Conservation (phyloP, 2,329 filamentous ascomycete species). For the Exophiala alcalophila region DNA sequence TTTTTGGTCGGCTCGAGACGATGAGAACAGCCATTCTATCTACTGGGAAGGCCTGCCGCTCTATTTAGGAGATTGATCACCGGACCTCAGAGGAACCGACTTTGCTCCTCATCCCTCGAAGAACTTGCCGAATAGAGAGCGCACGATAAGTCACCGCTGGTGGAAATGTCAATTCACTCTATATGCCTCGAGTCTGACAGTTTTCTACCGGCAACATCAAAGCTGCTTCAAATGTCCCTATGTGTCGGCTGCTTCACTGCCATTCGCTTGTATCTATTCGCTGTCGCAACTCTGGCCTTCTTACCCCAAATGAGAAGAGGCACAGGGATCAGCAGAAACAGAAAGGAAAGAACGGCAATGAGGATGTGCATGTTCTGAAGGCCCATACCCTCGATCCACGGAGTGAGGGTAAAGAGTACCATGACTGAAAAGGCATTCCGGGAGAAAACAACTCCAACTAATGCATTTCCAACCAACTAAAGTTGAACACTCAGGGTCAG, state of each 20-base stretch:
- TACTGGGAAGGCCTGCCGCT: too few relatives aligned
- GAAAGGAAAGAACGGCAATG: constrained; percentile 37
- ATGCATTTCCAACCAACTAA: constrained; percentile 47
- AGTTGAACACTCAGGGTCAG: background rate
- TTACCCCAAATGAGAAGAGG: constrained; percentile 38
- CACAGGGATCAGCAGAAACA: constrained; percentile 32
- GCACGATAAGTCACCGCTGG: too few relatives aligned
- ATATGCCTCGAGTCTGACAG: too few relatives aligned
- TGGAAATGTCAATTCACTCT: too few relatives aligned
- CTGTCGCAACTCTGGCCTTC: constrained; percentile 33
- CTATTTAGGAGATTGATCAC: too few relatives aligned
- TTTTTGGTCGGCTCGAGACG: constrained; percentile 8
- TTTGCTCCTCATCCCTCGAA: too few relatives aligned
- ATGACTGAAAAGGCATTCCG: constrained; percentile 46
- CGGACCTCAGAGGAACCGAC: too few relatives aligned
- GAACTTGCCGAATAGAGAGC: too few relatives aligned
- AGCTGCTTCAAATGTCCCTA: too few relatives aligned
- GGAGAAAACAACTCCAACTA: constrained; percentile 46
- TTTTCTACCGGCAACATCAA: too few relatives aligned
- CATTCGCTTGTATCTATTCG: constrained; percentile 36
- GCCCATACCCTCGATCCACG: constrained; percentile 42
- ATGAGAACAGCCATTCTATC: background rate
- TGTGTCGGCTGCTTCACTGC: too few relatives aligned
- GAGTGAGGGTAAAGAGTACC: constrained; percentile 46
- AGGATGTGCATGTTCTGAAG: constrained; percentile 43